These are phyloP conservation scores for Calophaca sinica DNA, from an alignment of 306 rosid genomes.

Conservation along the genomic window DNA sequence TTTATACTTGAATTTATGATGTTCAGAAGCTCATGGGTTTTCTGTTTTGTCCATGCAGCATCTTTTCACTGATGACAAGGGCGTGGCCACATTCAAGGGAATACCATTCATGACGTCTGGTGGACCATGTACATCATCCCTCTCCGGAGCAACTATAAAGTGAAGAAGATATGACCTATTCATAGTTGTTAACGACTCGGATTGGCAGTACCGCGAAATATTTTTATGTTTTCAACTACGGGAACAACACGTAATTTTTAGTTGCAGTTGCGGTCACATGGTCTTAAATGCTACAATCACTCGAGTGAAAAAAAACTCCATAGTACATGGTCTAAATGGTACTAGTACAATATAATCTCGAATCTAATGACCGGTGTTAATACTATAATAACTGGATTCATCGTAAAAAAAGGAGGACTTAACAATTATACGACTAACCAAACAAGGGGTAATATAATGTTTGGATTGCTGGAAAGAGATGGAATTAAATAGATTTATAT, in stretches of 20 bases:
- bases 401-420: no score
- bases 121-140: slow-evolving; percentile 87
- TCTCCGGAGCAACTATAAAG: slow-evolving; percentile 74
- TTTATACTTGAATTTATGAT: slow-evolving; percentile 21
- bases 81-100: slow-evolving; percentile 90
- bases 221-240: slow-evolving; percentile 37
- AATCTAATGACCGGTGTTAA: neutral
- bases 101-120: slow-evolving; percentile 90
- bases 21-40: slow-evolving; percentile 25
- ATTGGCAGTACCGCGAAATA: slow-evolving; percentile 38
- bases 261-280: slow-evolving; percentile 38
- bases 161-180: slow-evolving; percentile 47
- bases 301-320: neutral
- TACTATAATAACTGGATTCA: neutral
- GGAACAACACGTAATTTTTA: slow-evolving; percentile 31
- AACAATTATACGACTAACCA: no score
- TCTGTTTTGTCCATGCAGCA: slow-evolving; percentile 63
- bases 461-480: no score
- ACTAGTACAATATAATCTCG: no score
- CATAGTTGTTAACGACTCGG: slow-evolving; percentile 44
- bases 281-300: slow-evolving; percentile 37
- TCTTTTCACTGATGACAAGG: slow-evolving; percentile 87
- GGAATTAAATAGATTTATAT: no score
- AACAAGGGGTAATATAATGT: no score
- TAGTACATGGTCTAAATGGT: no score